A percentile compares a stretch with the other conserved stretches of the same genome.
These are phyloP conservation scores for Lithohypha guttulata DNA, from an alignment of 2,329 filamentous ascomycete species.

Conservation along the genomic window DNA sequence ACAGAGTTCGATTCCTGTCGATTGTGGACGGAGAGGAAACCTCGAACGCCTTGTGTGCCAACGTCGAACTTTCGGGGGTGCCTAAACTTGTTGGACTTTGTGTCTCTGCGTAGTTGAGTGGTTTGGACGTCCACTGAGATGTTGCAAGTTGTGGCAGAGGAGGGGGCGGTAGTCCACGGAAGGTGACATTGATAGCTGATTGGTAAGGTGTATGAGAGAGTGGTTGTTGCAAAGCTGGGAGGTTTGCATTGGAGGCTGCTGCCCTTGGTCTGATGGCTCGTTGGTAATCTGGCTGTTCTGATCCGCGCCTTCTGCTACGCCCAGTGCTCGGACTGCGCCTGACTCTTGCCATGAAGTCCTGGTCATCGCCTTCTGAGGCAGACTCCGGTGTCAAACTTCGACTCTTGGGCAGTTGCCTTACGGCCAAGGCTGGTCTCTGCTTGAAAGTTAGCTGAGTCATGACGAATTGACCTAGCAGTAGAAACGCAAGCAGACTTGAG, in stretches of 20 bases:
- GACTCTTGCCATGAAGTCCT: constrained; percentile 9
- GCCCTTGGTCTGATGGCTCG: constrained; percentile 7
- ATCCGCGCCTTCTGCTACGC: constrained; percentile 8
- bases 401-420: not conserved
- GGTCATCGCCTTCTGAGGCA: constrained; percentile 8
- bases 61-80: not conserved
- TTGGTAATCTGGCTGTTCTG: constrained; percentile 7
- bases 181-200: not conserved
- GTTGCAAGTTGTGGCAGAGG: constrained; percentile 5
- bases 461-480: not conserved
- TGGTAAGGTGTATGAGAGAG: not conserved
- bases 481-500: too few relatives aligned
- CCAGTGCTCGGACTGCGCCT: constrained; percentile 7
- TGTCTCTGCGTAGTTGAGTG: not conserved
- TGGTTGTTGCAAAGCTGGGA: not conserved
- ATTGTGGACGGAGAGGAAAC: constrained; percentile 5
- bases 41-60: not conserved
- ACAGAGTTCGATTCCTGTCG: constrained; percentile 5
- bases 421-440: constrained; percentile 5
- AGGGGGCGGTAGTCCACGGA: constrained; percentile 5
- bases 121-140: not conserved
- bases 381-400: constrained; percentile 3
- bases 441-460: constrained; percentile 9
- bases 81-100: constrained; percentile 3
- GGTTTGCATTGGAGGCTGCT: not conserved